phyloP scores from a whole-genome alignment of 2,329 filamentous ascomycete genomes.

The Zasmidium angulare region DNA sequence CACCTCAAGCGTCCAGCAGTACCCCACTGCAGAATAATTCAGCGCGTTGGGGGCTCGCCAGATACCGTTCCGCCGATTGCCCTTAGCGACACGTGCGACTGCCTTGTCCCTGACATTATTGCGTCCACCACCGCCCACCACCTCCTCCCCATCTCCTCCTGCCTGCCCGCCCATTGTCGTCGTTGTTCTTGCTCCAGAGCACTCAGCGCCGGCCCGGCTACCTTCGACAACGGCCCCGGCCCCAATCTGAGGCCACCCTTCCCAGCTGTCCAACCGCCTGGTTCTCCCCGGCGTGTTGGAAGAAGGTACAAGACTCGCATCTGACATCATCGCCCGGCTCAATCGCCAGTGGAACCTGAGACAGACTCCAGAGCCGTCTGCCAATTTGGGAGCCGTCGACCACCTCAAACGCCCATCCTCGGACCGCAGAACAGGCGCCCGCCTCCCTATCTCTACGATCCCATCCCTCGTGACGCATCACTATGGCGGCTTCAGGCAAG shows the following conservation, averaged over 20 bases:
- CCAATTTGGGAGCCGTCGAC: not conserved
- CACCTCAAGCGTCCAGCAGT: no score
- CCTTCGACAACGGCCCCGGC: not conserved
- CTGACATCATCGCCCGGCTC: conserved; percentile 20
- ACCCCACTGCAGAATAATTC: no score
- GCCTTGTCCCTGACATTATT: not conserved
- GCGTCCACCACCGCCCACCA: not conserved
- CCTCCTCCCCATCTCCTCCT: not conserved
- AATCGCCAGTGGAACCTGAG: conserved; percentile 7
- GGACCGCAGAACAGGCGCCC: conserved; percentile 5
- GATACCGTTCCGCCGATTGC: not conserved
- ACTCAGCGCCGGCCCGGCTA: not conserved
- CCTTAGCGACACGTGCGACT: no score
- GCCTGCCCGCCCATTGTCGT: not conserved
- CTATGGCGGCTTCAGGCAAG: conserved; percentile 24
- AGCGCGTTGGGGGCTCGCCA: not conserved
- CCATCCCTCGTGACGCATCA: not conserved
- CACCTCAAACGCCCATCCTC: not conserved
- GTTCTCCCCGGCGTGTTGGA: not conserved
- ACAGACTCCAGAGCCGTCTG: not conserved
- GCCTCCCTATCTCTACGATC: not conserved
- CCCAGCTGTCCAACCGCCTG: not conserved
- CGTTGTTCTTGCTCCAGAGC: not conserved
- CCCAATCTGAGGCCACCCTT: not conserved
- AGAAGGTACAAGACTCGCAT: conserved; percentile 1